Evolutionary conservation across 192 early-diverging fungal species (phyloP).

Genomic region (Coemansia sp.): DNA sequence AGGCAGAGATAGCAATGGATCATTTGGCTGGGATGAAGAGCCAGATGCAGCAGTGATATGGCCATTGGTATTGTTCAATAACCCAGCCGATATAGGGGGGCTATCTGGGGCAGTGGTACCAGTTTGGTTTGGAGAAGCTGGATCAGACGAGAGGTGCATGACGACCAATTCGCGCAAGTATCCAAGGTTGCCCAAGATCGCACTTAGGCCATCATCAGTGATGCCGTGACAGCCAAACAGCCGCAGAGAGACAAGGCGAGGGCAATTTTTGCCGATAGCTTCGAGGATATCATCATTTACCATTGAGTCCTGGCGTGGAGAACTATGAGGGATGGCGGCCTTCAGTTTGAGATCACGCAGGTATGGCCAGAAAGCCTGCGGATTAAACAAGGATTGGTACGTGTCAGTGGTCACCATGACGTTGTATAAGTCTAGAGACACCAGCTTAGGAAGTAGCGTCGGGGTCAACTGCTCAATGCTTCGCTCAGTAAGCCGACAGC

Average conservation of each 20-base stretch:
- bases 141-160: slow-evolving; percentile 42
- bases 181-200: slow-evolving; percentile 47
- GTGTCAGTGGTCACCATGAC: slow-evolving; percentile 47
- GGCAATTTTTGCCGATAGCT: slow-evolving; percentile 48
- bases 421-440: slow-evolving; percentile 41
- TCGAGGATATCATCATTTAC: slow-evolving; percentile 53
- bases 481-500: slow-evolving; percentile 36
- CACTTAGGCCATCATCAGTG: slow-evolving; percentile 49
- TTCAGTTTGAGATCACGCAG: slow-evolving; percentile 48
- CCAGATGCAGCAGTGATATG: not conserved
- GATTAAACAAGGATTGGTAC: slow-evolving; percentile 49
- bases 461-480: slow-evolving; percentile 45
- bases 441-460: slow-evolving; percentile 27
- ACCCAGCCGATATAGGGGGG: no score
- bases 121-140: not conserved
- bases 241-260: slow-evolving; percentile 38
- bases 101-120: not conserved
- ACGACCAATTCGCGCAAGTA: slow-evolving; percentile 53
- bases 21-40: slow-evolving; percentile 1
- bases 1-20: slow-evolving; percentile 18
- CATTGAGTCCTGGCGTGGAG: slow-evolving; percentile 41
- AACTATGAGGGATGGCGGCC: slow-evolving; percentile 38
- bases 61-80: no score
- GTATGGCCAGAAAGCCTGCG: slow-evolving; percentile 37
- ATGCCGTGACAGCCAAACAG: slow-evolving; percentile 54